These are phyloP conservation scores for Paspalum notatum DNA, from an alignment of 176 grass and related monocot species.

Conservation along the genomic window DNA sequence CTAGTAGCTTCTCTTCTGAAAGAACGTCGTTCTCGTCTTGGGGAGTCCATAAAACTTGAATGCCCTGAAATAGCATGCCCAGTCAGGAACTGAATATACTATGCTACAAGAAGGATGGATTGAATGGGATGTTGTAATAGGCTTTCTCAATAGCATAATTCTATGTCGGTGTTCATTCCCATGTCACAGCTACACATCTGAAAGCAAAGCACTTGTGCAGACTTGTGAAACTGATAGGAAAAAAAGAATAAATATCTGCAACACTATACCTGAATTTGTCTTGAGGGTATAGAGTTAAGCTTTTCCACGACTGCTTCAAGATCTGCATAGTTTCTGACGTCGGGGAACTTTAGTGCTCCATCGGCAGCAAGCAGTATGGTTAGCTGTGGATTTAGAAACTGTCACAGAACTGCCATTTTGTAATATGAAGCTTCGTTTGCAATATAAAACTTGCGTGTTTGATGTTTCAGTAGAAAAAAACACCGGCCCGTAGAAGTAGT, in stretches of 20 bases:
- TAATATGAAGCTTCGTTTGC: not conserved
- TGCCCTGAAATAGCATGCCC: not conserved
- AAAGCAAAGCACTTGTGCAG: not conserved
- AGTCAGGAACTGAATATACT: not conserved
- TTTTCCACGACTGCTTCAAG: constrained; percentile 27
- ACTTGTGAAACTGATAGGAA: not conserved
- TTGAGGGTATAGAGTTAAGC: not conserved
- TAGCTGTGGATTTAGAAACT: constrained; percentile 2
- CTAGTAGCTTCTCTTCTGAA: constrained; percentile 6
- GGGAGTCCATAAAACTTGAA: constrained; percentile 32
- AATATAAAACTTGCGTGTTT: not conserved
- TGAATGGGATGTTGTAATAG: not conserved
- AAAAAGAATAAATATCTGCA: not conserved
- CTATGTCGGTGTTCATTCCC: not conserved
- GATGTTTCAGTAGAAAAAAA: not conserved
- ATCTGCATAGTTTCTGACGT: constrained; percentile 8
- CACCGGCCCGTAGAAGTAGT: not conserved
- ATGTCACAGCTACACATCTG: not conserved
- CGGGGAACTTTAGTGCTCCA: constrained; percentile 18
- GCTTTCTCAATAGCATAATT: not conserved
- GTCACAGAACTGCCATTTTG: not conserved
- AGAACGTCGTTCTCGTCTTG: constrained; percentile 29
- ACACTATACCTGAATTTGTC: constrained; percentile 6
- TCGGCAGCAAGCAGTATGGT: constrained; percentile 43
- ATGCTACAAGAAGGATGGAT: not conserved